Evolutionary conservation across 2,329 filamentous ascomycete genomes (phyloP), one percentile per base, ranked within the genome.

Genomic region (Neonectria hederae): DNA sequence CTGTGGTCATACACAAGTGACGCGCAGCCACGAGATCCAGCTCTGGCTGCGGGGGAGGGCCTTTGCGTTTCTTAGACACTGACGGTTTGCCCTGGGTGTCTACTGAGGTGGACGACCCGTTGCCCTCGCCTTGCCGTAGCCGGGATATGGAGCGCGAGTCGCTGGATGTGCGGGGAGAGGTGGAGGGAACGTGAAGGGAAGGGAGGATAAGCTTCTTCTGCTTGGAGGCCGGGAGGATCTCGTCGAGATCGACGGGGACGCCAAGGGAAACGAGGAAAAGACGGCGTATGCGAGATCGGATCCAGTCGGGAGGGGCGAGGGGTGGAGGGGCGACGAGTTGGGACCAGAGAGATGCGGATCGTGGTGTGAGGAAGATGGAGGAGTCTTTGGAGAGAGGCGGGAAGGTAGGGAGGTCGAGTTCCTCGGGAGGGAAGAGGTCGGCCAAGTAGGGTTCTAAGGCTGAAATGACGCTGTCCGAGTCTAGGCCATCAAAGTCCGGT

Each of bases 191-290:
- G 32, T 93, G 97, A 19, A 96, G 90, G 6, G 94, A 97, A 0
- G 96, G 96, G 1, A 99, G 86, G 5, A 99, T 87, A 19, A 99
- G 89, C 77, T 98, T 98, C 86, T 98, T 98, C 78, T 99, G 96
- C 79, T 98, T 98, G 13, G 93, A 97, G 0, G 95, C 94, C 0
- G 96, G 96, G 8, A 99, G 87, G 59, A 99, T 98, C 81, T 99
- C 96, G 79, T 99, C 96, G 0, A 99, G 86, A 74, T 99, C 96
- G 48, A 99, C 93, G 1, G 96, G 96, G 0, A 99, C 96, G 19
- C 96, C 96, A 0, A 99, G 87, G 1, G 94, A 97, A 58, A 99
- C 94, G 45, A 99, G 89, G 77, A 99, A 99, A 26, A 99, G 87
- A 28, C 96, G 92, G 57, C 96, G 90, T 72, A 97, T 99, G 55